Evolutionary conservation across 345 rosid species (phyloP), one percentile per base, ranked within the genome.

Genomic region (Boechera divaricarpa): DNA sequence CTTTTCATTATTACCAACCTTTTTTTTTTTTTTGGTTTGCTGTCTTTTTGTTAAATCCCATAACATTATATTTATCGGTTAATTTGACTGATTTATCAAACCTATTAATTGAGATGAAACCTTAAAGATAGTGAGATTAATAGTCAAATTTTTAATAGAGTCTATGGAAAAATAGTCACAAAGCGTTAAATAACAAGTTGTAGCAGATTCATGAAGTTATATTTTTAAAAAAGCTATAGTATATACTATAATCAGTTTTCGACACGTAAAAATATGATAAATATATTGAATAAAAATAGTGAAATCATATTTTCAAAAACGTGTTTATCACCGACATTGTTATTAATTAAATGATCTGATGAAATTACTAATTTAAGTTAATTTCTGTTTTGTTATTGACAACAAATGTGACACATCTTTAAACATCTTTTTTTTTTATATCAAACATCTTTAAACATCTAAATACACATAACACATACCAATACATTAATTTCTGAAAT

Each of bases 1-100:
- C 73, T 38, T 75, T 65, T 67, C 74, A 75, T 60, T 16, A 59
- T 59, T 71, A 58, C 52, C 45, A 59, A 15, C 41, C 52, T n/a
- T 16, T 35, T 33, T 24, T 1, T 33, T 24, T 1, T 67, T 29
- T 10, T 12, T 36, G 24, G 1, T 53, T 52, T 21, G n/a, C 33
- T 73, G 63, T 35, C 21, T 66, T 75, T 58, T 16, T 58, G 12
- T 29, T 44, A 36, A 6, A 36, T 31, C 21, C 52, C 18, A 26
- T 47, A 2, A 26, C 7, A 26, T 48, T 10, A 16, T 57, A 21
- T 21, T 21, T 21, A 21, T 21, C 21, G 21, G 21, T 21, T 21
- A 21, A 21, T 67, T 66, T 75, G 73, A 67, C 72, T 57, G 33
- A 57, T 18, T 1, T 65, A 65, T 55, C 78, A 55, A 12, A 31